phyloP scores from a whole-genome alignment of 2,329 filamentous ascomycete species.

The Zalaria obscura region DNA sequence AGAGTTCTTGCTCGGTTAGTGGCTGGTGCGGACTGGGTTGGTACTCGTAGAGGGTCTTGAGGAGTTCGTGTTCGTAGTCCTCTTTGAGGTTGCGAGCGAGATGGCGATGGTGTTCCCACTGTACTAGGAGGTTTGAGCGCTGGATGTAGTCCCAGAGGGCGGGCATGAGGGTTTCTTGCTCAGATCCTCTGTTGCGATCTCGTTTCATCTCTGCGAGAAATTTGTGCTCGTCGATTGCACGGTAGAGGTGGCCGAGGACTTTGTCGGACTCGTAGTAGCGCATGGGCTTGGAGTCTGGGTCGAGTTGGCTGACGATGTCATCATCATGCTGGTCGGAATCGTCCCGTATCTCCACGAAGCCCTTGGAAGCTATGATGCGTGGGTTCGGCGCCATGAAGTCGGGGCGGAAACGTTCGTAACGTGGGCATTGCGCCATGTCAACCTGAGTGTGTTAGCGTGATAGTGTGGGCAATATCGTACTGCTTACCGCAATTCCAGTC shows the following conservation, averaged over 20 bases:
- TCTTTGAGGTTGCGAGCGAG: slow-evolving; percentile 27
- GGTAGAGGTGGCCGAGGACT: slow-evolving; percentile 55
- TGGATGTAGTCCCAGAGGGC: slow-evolving; percentile 27
- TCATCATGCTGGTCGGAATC: slow-evolving; percentile 30
- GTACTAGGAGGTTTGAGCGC: slow-evolving; percentile 15
- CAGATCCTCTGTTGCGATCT: slow-evolving; percentile 5
- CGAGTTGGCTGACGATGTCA: slow-evolving; percentile 15
- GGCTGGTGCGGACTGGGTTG: slow-evolving; percentile 25
- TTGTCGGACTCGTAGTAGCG: slow-evolving; percentile 55
- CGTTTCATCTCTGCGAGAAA: slow-evolving; percentile 41
- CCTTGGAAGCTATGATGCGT: slow-evolving; percentile 24
- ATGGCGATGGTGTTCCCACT: slow-evolving; percentile 24
- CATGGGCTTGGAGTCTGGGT: slow-evolving; percentile 16
- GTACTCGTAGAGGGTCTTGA: slow-evolving; percentile 32
- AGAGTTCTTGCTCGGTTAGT: slow-evolving; percentile 40
- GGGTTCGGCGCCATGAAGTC: slow-evolving; percentile 41
- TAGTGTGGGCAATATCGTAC: not conserved
- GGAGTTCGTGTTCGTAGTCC: slow-evolving; percentile 40
- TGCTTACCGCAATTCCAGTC: slow-evolving; percentile 44
- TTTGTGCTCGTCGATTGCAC: slow-evolving; percentile 55
- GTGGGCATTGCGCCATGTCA: slow-evolving; percentile 30
- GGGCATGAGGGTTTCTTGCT: slow-evolving; percentile 10
- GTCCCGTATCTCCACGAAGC: slow-evolving; percentile 13
- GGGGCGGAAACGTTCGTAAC: slow-evolving; percentile 24
- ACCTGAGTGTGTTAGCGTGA: slow-evolving; percentile 22